Evolutionary conservation across 2,329 filamentous ascomycete species (phyloP).

Genomic region (Phoma sp.): DNA sequence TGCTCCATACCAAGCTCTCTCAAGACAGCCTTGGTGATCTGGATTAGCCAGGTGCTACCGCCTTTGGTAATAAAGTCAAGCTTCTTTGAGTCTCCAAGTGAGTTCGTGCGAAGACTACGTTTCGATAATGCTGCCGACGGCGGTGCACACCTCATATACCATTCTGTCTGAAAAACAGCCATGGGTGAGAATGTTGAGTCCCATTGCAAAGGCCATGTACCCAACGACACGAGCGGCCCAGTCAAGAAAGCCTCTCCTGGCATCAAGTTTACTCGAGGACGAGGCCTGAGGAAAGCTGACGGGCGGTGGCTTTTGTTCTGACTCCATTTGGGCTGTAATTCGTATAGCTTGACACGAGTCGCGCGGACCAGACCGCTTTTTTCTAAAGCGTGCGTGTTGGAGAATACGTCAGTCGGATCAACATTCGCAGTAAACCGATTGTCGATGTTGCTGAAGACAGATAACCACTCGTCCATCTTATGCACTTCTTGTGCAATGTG

Average conservation of each 20-base stretch:
- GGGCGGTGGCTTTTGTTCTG: slow-evolving; percentile 3
- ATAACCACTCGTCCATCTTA: slow-evolving; percentile 29
- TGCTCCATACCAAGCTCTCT: slow-evolving; percentile 33
- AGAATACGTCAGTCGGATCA: slow-evolving; percentile 35
- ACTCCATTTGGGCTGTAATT: neutral
- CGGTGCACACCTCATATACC: slow-evolving; percentile 21
- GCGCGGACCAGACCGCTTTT: slow-evolving; percentile 30
- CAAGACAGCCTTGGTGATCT: slow-evolving; percentile 30
- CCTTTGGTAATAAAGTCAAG: slow-evolving; percentile 36
- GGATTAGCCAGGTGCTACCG: slow-evolving; percentile 34
- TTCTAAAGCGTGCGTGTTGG: slow-evolving; percentile 25
- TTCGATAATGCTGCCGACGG: slow-evolving; percentile 5
- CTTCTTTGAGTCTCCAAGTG: slow-evolving; percentile 31
- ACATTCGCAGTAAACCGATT: slow-evolving; percentile 23
- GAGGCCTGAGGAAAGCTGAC: neutral
- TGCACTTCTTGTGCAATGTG: slow-evolving; percentile 29
- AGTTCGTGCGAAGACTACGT: slow-evolving; percentile 21
- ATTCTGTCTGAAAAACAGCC: slow-evolving; percentile 27
- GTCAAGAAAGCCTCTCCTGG: slow-evolving; percentile 30
- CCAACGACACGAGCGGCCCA: slow-evolving; percentile 27
- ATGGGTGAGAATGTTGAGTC: slow-evolving; percentile 33
- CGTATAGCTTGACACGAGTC: slow-evolving; percentile 16
- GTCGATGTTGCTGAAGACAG: slow-evolving; percentile 24
- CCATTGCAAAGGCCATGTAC: slow-evolving; percentile 35
- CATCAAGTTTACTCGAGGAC: slow-evolving; percentile 16